These are phyloP conservation scores for Botryotinia globosa DNA, from an alignment of 2,329 filamentous ascomycete species.

Conservation along the genomic window DNA sequence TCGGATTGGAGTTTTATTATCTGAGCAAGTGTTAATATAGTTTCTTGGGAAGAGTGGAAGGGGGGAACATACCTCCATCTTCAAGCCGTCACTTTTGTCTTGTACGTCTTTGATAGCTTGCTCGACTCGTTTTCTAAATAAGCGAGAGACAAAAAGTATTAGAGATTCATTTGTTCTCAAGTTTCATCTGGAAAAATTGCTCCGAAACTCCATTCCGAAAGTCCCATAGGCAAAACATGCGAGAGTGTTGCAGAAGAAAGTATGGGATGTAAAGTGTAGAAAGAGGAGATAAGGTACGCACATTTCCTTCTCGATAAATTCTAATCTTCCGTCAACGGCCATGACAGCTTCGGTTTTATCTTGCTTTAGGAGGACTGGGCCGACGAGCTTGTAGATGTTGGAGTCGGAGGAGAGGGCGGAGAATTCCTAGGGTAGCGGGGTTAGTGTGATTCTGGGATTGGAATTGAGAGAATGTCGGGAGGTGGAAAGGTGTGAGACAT, in stretches of 20 bases:
- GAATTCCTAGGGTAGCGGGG: conserved; percentile 64
- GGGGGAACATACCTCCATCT: conserved; percentile 55
- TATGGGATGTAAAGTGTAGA: not conserved
- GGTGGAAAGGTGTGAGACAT: not conserved
- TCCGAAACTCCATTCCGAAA: not conserved
- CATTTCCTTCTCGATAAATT: conserved; percentile 95
- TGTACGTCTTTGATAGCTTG: conserved; percentile 62
- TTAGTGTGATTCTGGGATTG: not conserved
- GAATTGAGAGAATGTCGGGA: conserved; percentile 23
- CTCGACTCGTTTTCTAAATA: conserved; percentile 61
- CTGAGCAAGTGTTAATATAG: not conserved
- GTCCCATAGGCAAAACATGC: not conserved
- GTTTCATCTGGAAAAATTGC: not conserved
- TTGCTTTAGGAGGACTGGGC: conserved; percentile 90
- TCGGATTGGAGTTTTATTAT: conserved; percentile 21
- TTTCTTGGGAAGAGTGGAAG: not conserved
- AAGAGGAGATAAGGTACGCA: conserved; percentile 46
- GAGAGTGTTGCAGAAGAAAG: not conserved
- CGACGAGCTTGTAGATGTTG: conserved; percentile 93
- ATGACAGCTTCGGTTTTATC: conserved; percentile 86
- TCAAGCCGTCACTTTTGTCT: conserved; percentile 62
- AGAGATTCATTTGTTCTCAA: not conserved
- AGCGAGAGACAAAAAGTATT: not conserved
- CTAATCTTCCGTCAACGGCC: conserved; percentile 84
- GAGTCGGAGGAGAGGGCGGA: conserved; percentile 72